A percentile compares a stretch with the other conserved stretches of the same genome.
phyloP scores from a whole-genome alignment of 768 basidiomycete genomes.

The Pholiota molesta region DNA sequence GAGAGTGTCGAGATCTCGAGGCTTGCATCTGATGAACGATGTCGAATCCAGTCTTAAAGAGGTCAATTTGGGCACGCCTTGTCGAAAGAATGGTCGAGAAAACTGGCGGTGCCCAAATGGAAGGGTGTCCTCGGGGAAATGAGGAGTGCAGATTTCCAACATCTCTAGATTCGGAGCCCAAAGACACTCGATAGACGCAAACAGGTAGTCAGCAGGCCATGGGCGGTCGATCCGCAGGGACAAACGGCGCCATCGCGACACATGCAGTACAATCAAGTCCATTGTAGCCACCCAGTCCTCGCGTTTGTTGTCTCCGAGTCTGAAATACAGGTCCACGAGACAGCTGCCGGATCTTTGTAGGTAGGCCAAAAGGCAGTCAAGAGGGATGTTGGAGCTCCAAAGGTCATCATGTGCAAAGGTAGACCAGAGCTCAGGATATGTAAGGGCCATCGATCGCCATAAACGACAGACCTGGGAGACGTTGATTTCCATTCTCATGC shows the following conservation, averaged over 20 bases:
- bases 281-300: background rate
- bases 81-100: background rate
- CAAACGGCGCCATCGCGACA: background rate
- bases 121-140: background rate
- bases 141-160: background rate
- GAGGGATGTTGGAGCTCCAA: background rate
- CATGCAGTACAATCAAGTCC: background rate
- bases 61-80: background rate
- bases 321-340: background rate
- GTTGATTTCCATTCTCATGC: background rate
- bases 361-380: conserved; percentile 4
- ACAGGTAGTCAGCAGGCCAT: background rate
- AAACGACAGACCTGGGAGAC: conserved; percentile 7
- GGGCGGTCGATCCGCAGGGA: background rate
- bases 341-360: conserved; percentile 1
- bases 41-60: background rate
- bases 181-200: background rate
- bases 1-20: background rate
- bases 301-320: background rate
- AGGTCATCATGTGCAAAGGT: conserved; percentile 4
- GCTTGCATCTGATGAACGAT: background rate
- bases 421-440: conserved; percentile 11
- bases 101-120: background rate
- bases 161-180: background rate
- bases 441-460: conserved; percentile 12